Conservation (phyloP, 176 grass and related monocot species). For the Avena sativa region DNA sequence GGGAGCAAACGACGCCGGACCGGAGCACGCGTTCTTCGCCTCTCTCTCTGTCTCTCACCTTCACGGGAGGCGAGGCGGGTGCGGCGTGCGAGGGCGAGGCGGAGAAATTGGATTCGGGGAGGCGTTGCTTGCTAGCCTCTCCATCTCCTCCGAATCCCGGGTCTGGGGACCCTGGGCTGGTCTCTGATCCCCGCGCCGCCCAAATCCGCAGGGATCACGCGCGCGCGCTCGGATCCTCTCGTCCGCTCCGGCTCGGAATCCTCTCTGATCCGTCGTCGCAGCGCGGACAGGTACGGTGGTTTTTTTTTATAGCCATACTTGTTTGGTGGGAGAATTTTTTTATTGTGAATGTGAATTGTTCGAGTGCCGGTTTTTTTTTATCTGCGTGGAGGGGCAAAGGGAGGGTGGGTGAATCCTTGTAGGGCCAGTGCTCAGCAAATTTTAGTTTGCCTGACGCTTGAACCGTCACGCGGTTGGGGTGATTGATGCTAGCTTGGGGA, state of each 20-base stretch:
- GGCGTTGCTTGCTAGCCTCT: conserved; percentile 28
- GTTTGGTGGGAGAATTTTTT: not conserved
- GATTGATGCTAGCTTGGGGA: conserved; percentile 10
- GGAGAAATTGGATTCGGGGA: conserved; percentile 33
- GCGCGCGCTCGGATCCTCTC: conserved; percentile 22
- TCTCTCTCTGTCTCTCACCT: conserved; percentile 50
- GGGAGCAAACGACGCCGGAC: not conserved
- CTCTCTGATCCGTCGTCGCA: conserved; percentile 18
- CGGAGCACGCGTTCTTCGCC: conserved; percentile 50
- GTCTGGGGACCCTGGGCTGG: not conserved
- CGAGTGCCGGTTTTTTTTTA: not conserved
- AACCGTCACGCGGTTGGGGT: not conserved
- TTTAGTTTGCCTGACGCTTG: not conserved
- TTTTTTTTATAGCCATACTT: not conserved
- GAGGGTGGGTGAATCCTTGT: not conserved
- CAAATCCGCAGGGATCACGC: conserved; percentile 5
- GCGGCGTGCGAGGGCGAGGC: conserved; percentile 39
- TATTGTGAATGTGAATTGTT: conserved; percentile 27
- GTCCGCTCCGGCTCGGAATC: not conserved
- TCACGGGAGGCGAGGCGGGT: conserved; percentile 37
- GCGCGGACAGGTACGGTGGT: conserved; percentile 27
- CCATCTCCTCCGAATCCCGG: conserved; percentile 28
- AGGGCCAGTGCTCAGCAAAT: not conserved
- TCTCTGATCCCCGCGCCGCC: conserved; percentile 1
- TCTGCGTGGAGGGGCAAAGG: not conserved